Evolutionary conservation across 2,329 filamentous ascomycete genomes (phyloP).

Genomic region (Reticulascus tulasneorum): DNA sequence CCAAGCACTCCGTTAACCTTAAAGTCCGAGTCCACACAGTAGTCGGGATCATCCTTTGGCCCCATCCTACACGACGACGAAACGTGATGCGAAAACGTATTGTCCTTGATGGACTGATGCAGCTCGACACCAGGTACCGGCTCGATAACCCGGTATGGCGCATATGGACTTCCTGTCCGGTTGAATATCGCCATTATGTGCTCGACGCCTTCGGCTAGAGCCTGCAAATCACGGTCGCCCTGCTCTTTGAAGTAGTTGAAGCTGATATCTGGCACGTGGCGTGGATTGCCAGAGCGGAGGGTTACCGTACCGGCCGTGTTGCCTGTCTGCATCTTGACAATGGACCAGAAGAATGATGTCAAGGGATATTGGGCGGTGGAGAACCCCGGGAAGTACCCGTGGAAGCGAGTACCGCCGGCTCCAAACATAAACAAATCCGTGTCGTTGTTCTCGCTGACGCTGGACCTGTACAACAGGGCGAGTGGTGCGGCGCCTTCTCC

Average conservation of each 20-base stretch:
- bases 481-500: slow-evolving; percentile 4
- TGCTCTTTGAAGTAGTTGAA: slow-evolving; percentile 60
- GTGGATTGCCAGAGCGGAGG: slow-evolving; percentile 57
- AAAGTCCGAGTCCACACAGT: slow-evolving; percentile 55
- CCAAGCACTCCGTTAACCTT: slow-evolving; percentile 51
- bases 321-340: slow-evolving; percentile 60
- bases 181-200: slow-evolving; percentile 30
- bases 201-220: slow-evolving; percentile 51
- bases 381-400: slow-evolving; percentile 36
- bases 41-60: slow-evolving; percentile 47
- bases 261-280: slow-evolving; percentile 58
- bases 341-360: slow-evolving; percentile 41
- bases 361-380: slow-evolving; percentile 24
- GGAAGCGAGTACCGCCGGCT: slow-evolving; percentile 33
- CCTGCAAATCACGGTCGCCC: slow-evolving; percentile 46
- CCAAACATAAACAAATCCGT: slow-evolving; percentile 32
- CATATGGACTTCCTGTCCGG: background rate
- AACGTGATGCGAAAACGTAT: slow-evolving; percentile 51
- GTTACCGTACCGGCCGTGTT: slow-evolving; percentile 60
- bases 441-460: slow-evolving; percentile 18
- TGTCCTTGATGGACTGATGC: slow-evolving; percentile 8
- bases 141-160: background rate
- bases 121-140: background rate
- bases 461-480: slow-evolving; percentile 24
- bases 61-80: slow-evolving; percentile 55